Percentiles rank a stretch among this genome's conserved stretches.
Evolutionary conservation across 441 rosid genomes (phyloP).

Genomic region (Melastoma candidum): DNA sequence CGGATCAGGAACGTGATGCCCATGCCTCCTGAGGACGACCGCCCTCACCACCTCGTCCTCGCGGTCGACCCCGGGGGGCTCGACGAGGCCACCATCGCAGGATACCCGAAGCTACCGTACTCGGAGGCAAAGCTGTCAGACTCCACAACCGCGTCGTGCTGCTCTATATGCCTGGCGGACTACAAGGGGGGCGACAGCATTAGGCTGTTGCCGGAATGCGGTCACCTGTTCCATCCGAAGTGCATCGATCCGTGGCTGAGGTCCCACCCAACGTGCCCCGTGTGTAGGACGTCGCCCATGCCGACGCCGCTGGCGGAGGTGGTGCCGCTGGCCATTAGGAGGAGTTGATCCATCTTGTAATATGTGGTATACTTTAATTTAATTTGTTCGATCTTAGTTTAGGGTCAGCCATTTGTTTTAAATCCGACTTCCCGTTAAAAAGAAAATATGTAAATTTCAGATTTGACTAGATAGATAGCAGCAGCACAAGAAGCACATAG

Average conservation of each 20-base stretch:
- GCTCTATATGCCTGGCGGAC: constrained; percentile 59
- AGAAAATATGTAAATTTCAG: no score
- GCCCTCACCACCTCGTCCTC: constrained; percentile 11
- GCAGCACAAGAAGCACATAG: no score
- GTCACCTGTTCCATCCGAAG: constrained; percentile 45
- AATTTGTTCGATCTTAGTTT: no score
- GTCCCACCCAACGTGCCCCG: constrained; percentile 49
- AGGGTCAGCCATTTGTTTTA: no score
- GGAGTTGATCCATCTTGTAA: constrained; percentile 15
- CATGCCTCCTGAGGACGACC: neutral
- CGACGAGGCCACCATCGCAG: constrained; percentile 59
- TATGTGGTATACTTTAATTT: neutral
- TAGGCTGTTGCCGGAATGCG: constrained; percentile 47
- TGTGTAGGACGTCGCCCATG: constrained; percentile 58
- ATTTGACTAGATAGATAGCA: no score
- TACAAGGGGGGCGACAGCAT: constrained; percentile 39
- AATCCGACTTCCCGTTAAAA: no score
- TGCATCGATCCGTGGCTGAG: constrained; percentile 64
- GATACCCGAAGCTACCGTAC: constrained; percentile 67
- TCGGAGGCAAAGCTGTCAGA: constrained; percentile 46
- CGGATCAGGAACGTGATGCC: neutral
- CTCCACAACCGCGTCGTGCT: constrained; percentile 36
- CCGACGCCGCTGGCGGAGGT: constrained; percentile 80
- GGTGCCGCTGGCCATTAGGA: constrained; percentile 47
- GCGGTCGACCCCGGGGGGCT: constrained; percentile 58